Conservation (phyloP, 495 filamentous ascomycete genomes). For the Penicillium crystallinum region DNA sequence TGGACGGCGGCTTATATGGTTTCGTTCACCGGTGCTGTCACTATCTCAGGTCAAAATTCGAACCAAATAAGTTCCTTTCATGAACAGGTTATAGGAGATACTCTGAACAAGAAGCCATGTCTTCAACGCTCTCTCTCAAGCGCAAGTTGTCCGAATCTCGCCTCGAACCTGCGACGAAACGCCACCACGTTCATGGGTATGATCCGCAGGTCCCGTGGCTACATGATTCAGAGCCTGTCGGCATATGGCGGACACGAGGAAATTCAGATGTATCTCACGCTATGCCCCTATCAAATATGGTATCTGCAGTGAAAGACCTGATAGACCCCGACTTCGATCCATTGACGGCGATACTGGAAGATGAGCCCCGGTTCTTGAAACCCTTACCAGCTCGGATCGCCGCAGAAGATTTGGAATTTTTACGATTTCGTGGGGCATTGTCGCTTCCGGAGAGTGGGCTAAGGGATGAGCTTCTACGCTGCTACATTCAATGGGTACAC, state of each 20-base stretch:
- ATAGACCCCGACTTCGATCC: constrained; percentile 44
- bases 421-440: constrained; percentile 68
- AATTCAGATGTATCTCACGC: constrained; percentile 26
- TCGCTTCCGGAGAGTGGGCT: constrained; percentile 58
- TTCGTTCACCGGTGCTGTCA: constrained; percentile 1
- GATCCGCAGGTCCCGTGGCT: constrained; percentile 38
- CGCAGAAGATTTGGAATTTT: constrained; percentile 65
- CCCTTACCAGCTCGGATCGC: constrained; percentile 47
- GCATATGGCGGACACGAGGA: constrained; percentile 28
- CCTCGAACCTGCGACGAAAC: constrained; percentile 18
- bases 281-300: constrained; percentile 38
- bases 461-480: constrained; percentile 65
- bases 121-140: constrained; percentile 20
- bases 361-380: constrained; percentile 50
- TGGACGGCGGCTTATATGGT: constrained; percentile 4
- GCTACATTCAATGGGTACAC: constrained; percentile 78
- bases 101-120: constrained; percentile 15
- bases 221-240: constrained; percentile 23
- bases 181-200: constrained; percentile 28
- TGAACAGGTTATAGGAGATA: background rate
- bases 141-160: constrained; percentile 25
- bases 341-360: constrained; percentile 38
- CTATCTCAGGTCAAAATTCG: too few species aligned
- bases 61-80: too few species aligned
- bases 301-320: constrained; percentile 39